Conservation (phyloP, 2,329 filamentous ascomycete species). For the Fusarium dimerum region DNA sequence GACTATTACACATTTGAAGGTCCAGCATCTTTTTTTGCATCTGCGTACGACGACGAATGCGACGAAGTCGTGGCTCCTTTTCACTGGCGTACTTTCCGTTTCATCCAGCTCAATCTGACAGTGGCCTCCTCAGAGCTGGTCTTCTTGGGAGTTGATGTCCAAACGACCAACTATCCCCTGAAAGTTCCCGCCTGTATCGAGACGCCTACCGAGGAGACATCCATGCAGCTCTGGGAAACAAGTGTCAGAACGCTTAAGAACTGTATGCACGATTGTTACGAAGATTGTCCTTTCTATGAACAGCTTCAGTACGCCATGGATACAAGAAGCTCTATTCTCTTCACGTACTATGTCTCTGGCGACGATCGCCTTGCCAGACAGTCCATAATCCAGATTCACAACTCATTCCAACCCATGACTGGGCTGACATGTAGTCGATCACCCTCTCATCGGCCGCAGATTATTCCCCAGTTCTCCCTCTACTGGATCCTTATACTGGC, state of each 20-base stretch:
- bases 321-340: conserved; percentile 30
- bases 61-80: not conserved
- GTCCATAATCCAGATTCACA: conserved; percentile 29
- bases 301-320: conserved; percentile 36
- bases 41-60: not conserved
- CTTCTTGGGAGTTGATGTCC: not conserved
- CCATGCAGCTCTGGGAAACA: conserved; percentile 15
- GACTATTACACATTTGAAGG: not conserved
- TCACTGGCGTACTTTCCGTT: not conserved
- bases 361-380: conserved; percentile 34
- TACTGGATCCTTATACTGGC: conserved; percentile 37
- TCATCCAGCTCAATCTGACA: not conserved
- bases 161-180: not conserved
- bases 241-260: conserved; percentile 22
- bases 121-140: not conserved
- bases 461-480: conserved; percentile 38
- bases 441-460: conserved; percentile 34
- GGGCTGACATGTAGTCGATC: conserved; percentile 37
- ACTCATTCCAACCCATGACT: conserved; percentile 17
- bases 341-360: conserved; percentile 31
- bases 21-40: not conserved
- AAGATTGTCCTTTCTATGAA: conserved; percentile 38
- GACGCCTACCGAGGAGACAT: too few species aligned
- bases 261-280: conserved; percentile 33
- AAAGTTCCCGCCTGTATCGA: not conserved